Base-by-base conservation (phyloP, 495 filamentous ascomycete species). In the Tuber calosporum region DNA sequence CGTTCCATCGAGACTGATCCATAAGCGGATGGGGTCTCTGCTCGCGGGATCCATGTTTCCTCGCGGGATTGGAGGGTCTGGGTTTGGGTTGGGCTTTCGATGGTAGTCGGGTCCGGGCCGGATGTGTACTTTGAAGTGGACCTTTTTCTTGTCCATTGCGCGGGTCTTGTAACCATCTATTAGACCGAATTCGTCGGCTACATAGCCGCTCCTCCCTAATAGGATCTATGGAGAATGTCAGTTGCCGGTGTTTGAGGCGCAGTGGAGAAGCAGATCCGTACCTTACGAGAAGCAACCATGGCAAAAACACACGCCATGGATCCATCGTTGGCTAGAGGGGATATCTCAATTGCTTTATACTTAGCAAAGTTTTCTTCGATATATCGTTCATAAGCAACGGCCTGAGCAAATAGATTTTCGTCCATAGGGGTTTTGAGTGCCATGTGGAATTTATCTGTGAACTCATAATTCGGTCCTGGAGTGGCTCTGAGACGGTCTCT, bases 281-380 rank as follows among this genome's bases (percentile, higher is more conserved):
- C 79, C 48, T 71, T 73, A 74, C 81, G 67, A 26, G 74, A 69
- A 58, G 76, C 80, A 42, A 80, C 76, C 75, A 79, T 77, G 73
- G 82, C 80, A 69, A 83, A 82, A 19, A 83, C 37, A 39, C 81
- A 79, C 48, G 81, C 82, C 70, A 83, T 82, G 30, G 78, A 79
- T 6, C 82, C 82, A 71, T 83, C 80, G 53, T 81, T 81, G 7
- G 78, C 73, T 37, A 82, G 73, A 13, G 80, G 80, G 20, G 77
- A 78, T 13, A 82, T 67, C 36, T 79, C 74, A 45, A 82, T 70
- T 34, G 73, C 72, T 53, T 76, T 74, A 53, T 76, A 75, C 69
- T 69, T 71, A 66, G 73, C 76, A 5, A 75, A 79, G 58, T 70
- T 79, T 72, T 72, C 76, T 26, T 73, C 67, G 41, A 76, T 69